phyloP scores from a whole-genome alignment of 179 eudicot species.

The Silene noctiflora region DNA sequence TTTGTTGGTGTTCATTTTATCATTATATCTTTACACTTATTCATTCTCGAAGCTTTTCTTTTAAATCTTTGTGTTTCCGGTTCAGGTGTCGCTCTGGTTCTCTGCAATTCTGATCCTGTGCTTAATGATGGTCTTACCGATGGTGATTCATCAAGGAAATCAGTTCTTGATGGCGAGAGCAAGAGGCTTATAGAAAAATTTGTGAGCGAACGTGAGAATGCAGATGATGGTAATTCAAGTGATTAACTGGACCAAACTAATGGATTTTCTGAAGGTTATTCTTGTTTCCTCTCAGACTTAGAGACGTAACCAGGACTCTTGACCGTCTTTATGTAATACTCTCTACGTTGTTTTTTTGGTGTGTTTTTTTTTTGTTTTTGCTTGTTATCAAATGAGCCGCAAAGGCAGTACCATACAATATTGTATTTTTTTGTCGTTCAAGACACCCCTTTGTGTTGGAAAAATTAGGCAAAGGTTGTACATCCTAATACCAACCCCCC shows the following conservation, averaged over 20 bases:
- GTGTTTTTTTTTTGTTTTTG: not conserved
- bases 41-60: not conserved
- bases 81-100: conserved; percentile 76
- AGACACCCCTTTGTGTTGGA: not conserved
- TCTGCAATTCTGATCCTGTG: conserved; percentile 89
- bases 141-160: conserved; percentile 51
- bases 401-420: too few species aligned
- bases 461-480: not conserved
- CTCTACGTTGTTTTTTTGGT: not conserved
- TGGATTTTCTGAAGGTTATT: not conserved
- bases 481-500: not conserved
- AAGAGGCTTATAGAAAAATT: conserved; percentile 70
- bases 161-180: conserved; percentile 64
- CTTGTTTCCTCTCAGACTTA: not conserved
- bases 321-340: not conserved
- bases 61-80: conserved; percentile 6
- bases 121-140: conserved; percentile 72
- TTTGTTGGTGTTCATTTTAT: not conserved
- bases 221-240: conserved; percentile 61
- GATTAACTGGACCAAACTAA: conserved; percentile 37
- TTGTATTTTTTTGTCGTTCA: not conserved
- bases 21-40: not conserved
- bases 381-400: too few species aligned
- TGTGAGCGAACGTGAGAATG: conserved; percentile 65
- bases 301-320: not conserved